Conservation (phyloP, 441 rosid species). For the Jatropha multifida region DNA sequence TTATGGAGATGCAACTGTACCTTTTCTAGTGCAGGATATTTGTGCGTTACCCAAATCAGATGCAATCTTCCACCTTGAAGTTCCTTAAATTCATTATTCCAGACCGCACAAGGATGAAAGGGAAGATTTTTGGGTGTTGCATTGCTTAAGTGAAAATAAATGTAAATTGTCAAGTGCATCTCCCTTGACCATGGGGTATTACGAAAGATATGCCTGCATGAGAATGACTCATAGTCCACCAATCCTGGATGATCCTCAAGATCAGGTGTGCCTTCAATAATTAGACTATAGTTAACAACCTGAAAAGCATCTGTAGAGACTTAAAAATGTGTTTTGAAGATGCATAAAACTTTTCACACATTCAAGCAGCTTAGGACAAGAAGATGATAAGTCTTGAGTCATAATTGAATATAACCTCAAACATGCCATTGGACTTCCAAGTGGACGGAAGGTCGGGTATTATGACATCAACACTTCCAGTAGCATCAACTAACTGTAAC, state of each 20-base stretch:
- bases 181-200: conserved; percentile 32
- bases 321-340: conserved; percentile 11
- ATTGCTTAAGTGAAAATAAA: conserved; percentile 42
- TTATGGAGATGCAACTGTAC: conserved; percentile 33
- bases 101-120: conserved; percentile 35
- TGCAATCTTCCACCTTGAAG: conserved; percentile 56
- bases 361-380: conserved; percentile 23
- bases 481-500: conserved; percentile 73
- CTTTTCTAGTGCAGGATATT: conserved; percentile 55
- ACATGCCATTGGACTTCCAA: conserved; percentile 48
- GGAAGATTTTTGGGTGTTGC: conserved; percentile 42
- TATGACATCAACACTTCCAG: conserved; percentile 67
- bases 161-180: conserved; percentile 35
- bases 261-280: conserved; percentile 59
- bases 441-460: conserved; percentile 63
- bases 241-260: conserved; percentile 31
- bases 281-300: conserved; percentile 61
- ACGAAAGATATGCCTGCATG: conserved; percentile 55
- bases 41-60: conserved; percentile 60
- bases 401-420: conserved; percentile 50
- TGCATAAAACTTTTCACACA: conserved; percentile 2
- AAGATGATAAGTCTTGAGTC: conserved; percentile 21
- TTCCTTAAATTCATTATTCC: conserved; percentile 38
- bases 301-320: conserved; percentile 28
- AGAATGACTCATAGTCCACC: conserved; percentile 35